Base-by-base conservation (phyloP, 2,329 filamentous ascomycete species). In the Fusarium torreyae region DNA sequence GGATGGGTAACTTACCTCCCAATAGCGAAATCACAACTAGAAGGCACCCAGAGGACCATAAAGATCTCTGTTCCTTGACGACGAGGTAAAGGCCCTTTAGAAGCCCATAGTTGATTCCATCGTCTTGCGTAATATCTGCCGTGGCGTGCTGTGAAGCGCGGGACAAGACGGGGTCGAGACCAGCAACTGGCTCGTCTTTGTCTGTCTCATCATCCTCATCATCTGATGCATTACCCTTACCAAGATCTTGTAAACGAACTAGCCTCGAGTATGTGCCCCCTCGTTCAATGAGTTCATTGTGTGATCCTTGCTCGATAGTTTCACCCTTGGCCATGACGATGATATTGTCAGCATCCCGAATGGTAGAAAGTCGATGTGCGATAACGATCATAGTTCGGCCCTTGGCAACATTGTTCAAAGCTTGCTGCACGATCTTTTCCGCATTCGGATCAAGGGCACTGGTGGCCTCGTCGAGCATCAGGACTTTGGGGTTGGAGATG, bases 401-500 rank as follows among this genome's bases (percentile, higher is more conserved):
- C 44, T 83, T 81, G 2, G 87, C 87, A 9, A 80, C 79, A 7
- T 85, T 83, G 64, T 87, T 85, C 20, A 90, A 80, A 0, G 87
- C 87, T 51, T 81, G 77, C 65, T 90, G 87, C 1, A 90, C 88
- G 22, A 86, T 81, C 28, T 81, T 80, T 53, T 85, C 82, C 4
- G 83, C 80, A 14, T 80, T 80, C 4, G 81, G 80, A 42, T 84
- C 81, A 11, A 84, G 75, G 2, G 90, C 88, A 48, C 86, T 89
- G 0, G 91, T 92, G 3, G 90, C 90, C 76, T 93, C 90, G 67
- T 93, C 91, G 2, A 92, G 81, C 31, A 92, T 85, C 1, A 92
- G 80, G 43, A 92, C 87, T 5, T 82, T 82, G 0, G 90, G 89
- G 57, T 89, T 81, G 22, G 88, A 88, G 43, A 92, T 83, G 66